Percentiles rank a stretch among this genome's conserved stretches.
Evolutionary conservation across 495 filamentous ascomycete species (phyloP).

Genomic region (Thermochaetoides thermophila): DNA sequence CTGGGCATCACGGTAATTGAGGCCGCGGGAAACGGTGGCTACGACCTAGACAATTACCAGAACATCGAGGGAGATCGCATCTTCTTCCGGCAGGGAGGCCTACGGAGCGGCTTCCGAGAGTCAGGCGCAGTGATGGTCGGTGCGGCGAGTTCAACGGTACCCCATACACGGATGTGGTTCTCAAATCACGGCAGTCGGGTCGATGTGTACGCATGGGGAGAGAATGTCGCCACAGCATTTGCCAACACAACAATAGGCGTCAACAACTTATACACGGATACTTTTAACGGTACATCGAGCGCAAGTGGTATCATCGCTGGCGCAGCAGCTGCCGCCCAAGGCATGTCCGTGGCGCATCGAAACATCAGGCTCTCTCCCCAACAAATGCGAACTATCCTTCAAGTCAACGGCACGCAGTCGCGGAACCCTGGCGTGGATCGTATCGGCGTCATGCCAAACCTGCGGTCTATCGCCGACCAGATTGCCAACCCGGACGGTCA

Average conservation of each 20-base stretch:
- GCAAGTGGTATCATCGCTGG: conserved; percentile 9
- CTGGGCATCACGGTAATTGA: conserved; percentile 11
- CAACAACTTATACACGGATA: conserved; percentile 2
- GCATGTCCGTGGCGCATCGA: conserved; percentile 1
- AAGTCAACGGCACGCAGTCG: conserved; percentile 4
- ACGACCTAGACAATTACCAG: conserved; percentile 7
- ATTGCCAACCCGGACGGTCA: not conserved
- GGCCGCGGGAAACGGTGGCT: conserved; percentile 8
- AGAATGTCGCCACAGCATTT: conserved; percentile 6
- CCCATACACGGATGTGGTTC: conserved; percentile 3
- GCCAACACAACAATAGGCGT: not conserved
- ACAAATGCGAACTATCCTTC: too few species aligned
- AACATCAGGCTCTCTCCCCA: conserved; percentile 7
- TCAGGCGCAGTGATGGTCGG: conserved; percentile 12
- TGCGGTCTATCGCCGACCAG: conserved; percentile 4
- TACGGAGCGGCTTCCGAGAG: conserved; percentile 9
- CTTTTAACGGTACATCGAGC: conserved; percentile 9
- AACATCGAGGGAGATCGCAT: conserved; percentile 1
- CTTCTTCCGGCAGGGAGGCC: too few species aligned
- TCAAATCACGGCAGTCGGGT: conserved; percentile 11
- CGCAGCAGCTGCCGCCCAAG: conserved; percentile 7
- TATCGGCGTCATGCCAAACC: conserved; percentile 6
- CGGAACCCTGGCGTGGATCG: conserved; percentile 1
- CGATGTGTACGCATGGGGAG: conserved; percentile 9
- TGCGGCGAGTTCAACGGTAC: conserved; percentile 1